Evolutionary conservation across 352 stramenopile species (phyloP).

Genomic region (Globisporangium rhizosaccharum): DNA sequence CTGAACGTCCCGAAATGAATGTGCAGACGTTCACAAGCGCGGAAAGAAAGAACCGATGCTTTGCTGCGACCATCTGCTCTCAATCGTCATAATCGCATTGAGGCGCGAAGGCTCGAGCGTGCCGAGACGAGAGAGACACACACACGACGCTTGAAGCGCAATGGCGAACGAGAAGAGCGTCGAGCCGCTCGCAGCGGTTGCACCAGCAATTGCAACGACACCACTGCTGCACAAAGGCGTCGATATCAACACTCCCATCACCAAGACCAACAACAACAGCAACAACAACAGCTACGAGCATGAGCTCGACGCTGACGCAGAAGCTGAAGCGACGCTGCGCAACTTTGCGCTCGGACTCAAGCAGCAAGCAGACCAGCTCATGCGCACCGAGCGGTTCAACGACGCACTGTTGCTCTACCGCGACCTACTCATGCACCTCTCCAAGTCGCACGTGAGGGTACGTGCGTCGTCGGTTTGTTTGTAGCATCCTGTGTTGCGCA

Average conservation of each 20-base stretch:
- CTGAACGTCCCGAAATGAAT: constrained; percentile 8
- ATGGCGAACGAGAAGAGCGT: constrained; percentile 27
- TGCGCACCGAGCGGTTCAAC: constrained; percentile 41
- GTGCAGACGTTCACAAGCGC: not conserved
- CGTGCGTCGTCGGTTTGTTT: constrained; percentile 2
- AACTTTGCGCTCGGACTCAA: constrained; percentile 42
- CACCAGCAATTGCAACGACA: not conserved
- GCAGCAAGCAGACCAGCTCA: constrained; percentile 57
- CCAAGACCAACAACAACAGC: constrained; percentile 5
- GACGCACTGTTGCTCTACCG: constrained; percentile 58
- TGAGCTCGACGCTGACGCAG: constrained; percentile 31
- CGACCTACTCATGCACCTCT: constrained; percentile 68
- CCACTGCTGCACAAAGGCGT: no score
- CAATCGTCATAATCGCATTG: constrained; percentile 12
- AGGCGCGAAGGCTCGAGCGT: not conserved
- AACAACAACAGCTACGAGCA: constrained; percentile 13
- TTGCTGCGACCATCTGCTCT: not conserved
- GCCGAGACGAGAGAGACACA: not conserved
- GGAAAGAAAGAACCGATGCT: constrained; percentile 5
- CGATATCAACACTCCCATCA: not conserved
- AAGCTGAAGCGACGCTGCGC: constrained; percentile 40
- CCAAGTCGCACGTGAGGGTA: constrained; percentile 58
- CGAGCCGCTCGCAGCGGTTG: constrained; percentile 9
- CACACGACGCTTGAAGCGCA: not conserved
- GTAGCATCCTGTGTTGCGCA: not conserved